phyloP scores from a whole-genome alignment of 352 stramenopile species.

The Globisporangium middletonii region DNA sequence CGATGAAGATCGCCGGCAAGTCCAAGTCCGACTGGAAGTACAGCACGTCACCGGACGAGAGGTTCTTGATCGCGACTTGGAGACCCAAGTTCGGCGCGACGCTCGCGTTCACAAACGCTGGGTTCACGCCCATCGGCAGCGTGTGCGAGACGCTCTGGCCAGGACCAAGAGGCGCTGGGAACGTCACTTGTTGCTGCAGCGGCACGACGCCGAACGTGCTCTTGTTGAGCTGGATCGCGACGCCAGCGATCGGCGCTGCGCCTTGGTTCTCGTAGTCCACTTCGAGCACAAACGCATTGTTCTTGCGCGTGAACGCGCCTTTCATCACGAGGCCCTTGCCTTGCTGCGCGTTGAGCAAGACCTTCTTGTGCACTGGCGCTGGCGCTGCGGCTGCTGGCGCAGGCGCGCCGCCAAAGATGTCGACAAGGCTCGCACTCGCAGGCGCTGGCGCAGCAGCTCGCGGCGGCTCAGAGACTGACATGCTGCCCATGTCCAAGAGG shows the following conservation, averaged over 20 bases:
- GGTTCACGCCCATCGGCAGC: conserved; percentile 75
- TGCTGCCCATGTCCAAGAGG: conserved; percentile 79
- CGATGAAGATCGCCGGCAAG: conserved; percentile 86
- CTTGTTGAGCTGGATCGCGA: conserved; percentile 98
- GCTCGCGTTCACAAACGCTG: conserved; percentile 64
- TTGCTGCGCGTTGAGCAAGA: conserved; percentile 69
- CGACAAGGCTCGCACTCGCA: conserved; percentile 43
- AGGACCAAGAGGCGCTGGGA: conserved; percentile 49
- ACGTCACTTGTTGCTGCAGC: conserved; percentile 87
- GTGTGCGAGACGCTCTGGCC: conserved; percentile 76
- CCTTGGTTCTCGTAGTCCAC: conserved; percentile 88
- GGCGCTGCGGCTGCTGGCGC: conserved; percentile 29
- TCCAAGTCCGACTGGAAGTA: conserved; percentile 95
- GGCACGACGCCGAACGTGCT: conserved; percentile 95
- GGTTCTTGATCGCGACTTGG: conserved; percentile 98
- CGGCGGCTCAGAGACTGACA: conserved; percentile 63
- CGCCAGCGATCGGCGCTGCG: conserved; percentile 72
- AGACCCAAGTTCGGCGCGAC: conserved; percentile 79
- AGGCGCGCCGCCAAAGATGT: conserved; percentile 78
- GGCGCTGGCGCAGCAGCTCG: conserved; percentile 24
- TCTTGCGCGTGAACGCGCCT: conserved; percentile 57
- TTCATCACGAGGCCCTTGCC: conserved; percentile 90
- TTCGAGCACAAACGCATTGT: conserved; percentile 62
- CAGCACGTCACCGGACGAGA: conserved; percentile 89
- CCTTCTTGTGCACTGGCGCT: conserved; percentile 42